Percentiles rank a stretch among this genome's conserved stretches.
Conservation (phyloP, 1,139 yeast species). For the Candida tetrigidarum region DNA sequence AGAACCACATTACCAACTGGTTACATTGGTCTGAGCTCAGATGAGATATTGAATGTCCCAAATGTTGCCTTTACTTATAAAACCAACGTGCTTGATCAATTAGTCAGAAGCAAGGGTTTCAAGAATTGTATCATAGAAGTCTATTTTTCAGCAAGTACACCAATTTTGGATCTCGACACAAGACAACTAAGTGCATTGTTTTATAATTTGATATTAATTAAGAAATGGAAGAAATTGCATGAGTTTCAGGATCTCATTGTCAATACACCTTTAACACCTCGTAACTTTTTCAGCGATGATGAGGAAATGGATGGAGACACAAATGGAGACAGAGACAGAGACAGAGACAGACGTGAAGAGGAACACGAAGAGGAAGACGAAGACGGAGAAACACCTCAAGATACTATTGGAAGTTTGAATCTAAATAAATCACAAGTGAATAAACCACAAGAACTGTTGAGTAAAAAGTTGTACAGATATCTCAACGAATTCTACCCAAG, state of each 20-base stretch:
- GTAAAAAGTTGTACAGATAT: constrained; percentile 16
- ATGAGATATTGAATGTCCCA: constrained; percentile 57
- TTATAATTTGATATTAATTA: constrained; percentile 37
- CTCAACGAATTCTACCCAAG: constrained; percentile 49
- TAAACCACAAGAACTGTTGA: constrained; percentile 12
- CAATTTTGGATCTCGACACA: constrained; percentile 53
- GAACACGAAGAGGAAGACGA: constrained; percentile 5
- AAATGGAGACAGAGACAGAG: too few relatives aligned
- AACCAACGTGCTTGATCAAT: constrained; percentile 51
- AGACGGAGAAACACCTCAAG: not conserved
- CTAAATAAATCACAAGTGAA: constrained; percentile 2
- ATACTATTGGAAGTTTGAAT: not conserved
- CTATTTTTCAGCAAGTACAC: constrained; percentile 50
- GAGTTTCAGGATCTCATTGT: constrained; percentile 6
- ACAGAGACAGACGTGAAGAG: not conserved
- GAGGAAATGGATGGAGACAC: too few relatives aligned
- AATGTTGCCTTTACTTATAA: constrained; percentile 55
- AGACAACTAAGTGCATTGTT: constrained; percentile 44
- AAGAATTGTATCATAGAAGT: constrained; percentile 41
- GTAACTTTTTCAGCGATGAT: constrained; percentile 7
- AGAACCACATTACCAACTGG: constrained; percentile 19
- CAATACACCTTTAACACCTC: not conserved
- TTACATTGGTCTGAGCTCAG: constrained; percentile 20
- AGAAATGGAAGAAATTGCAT: constrained; percentile 31
- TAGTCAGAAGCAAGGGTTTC: constrained; percentile 41